A percentile compares a stretch with the other conserved stretches of the same genome.
Conservation (phyloP, 2,329 filamentous ascomycete genomes). For the Mariannaea elegans region DNA sequence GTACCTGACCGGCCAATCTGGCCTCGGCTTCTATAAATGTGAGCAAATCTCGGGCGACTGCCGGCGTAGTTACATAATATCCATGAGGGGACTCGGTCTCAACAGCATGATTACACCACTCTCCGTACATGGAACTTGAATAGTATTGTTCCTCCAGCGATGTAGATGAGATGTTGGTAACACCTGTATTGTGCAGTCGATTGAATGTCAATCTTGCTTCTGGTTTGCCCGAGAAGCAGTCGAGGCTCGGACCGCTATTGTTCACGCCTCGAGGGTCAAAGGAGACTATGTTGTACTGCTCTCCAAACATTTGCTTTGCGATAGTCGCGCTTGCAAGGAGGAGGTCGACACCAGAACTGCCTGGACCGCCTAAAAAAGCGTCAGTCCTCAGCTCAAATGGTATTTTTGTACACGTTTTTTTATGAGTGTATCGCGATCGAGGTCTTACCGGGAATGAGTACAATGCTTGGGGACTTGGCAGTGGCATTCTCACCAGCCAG, state of each 20-base stretch:
- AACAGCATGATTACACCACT: slow-evolving; percentile 45
- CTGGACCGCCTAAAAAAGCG: slow-evolving; percentile 45
- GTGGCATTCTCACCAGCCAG: slow-evolving; percentile 43
- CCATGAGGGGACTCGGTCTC: slow-evolving; percentile 36
- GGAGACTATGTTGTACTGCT: slow-evolving; percentile 53
- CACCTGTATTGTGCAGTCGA: slow-evolving; percentile 37
- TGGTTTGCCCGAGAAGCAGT: slow-evolving; percentile 43
- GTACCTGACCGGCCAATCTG: slow-evolving; percentile 25
- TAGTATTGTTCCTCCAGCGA: slow-evolving; percentile 43
- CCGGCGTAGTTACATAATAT: slow-evolving; percentile 45
- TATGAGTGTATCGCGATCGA: neutral
- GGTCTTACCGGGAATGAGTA: slow-evolving; percentile 41
- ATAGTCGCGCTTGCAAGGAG: slow-evolving; percentile 21
- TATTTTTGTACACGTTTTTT: neutral
- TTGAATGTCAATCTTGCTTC: slow-evolving; percentile 41
- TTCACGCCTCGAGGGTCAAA: slow-evolving; percentile 53
- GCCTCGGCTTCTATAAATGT: slow-evolving; percentile 44
- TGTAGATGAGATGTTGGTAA: slow-evolving; percentile 40
- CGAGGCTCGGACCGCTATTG: slow-evolving; percentile 42
- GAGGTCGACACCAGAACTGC: slow-evolving; percentile 42
- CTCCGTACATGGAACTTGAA: slow-evolving; percentile 42
- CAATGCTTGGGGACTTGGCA: slow-evolving; percentile 37
- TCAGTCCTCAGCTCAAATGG: slow-evolving; percentile 27
- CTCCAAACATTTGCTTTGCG: slow-evolving; percentile 43
- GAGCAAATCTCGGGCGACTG: slow-evolving; percentile 43